These are phyloP conservation scores for Hyphopichia pseudoburtonii DNA, from an alignment of 1,139 yeast species.

Conservation along the genomic window DNA sequence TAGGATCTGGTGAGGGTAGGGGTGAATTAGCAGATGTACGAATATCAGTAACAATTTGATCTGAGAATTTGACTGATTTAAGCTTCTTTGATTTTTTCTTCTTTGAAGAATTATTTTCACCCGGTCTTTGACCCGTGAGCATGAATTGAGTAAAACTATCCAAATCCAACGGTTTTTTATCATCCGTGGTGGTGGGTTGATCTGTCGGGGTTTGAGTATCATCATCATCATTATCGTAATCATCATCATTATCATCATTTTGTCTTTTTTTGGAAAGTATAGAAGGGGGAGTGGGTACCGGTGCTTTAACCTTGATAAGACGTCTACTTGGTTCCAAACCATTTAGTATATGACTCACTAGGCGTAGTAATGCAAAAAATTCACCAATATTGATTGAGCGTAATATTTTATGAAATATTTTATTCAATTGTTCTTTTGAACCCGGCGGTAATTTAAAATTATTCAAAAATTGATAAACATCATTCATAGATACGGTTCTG, in stretches of 20 bases:
- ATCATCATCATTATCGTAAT: slow-evolving; percentile 25
- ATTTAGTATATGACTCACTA: slow-evolving; percentile 56
- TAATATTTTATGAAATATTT: slow-evolving; percentile 51
- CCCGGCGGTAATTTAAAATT: slow-evolving; percentile 55
- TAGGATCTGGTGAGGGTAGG: slow-evolving; percentile 23
- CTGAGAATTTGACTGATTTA: slow-evolving; percentile 72
- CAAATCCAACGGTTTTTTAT: slow-evolving; percentile 50
- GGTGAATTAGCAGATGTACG: slow-evolving; percentile 33
- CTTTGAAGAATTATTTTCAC: slow-evolving; percentile 29
- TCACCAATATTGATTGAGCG: slow-evolving; percentile 66
- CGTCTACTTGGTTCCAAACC: slow-evolving; percentile 51
- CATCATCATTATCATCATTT: slow-evolving; percentile 41
- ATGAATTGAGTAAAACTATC: slow-evolving; percentile 75
- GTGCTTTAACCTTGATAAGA: slow-evolving; percentile 51
- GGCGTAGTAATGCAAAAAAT: slow-evolving; percentile 68
- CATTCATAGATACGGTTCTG: slow-evolving; percentile 56
- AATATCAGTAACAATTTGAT: slow-evolving; percentile 51
- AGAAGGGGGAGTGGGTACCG: slow-evolving; percentile 68
- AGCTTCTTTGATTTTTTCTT: slow-evolving; percentile 38
- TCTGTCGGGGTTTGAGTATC: not conserved
- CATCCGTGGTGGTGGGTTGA: slow-evolving; percentile 4
- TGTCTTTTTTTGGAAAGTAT: slow-evolving; percentile 58
- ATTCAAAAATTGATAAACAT: slow-evolving; percentile 61
- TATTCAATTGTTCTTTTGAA: slow-evolving; percentile 44
- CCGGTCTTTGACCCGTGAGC: slow-evolving; percentile 70